These are phyloP conservation scores for Diaporthe sp. DNA, from an alignment of 2,329 filamentous ascomycete genomes.

Conservation along the genomic window DNA sequence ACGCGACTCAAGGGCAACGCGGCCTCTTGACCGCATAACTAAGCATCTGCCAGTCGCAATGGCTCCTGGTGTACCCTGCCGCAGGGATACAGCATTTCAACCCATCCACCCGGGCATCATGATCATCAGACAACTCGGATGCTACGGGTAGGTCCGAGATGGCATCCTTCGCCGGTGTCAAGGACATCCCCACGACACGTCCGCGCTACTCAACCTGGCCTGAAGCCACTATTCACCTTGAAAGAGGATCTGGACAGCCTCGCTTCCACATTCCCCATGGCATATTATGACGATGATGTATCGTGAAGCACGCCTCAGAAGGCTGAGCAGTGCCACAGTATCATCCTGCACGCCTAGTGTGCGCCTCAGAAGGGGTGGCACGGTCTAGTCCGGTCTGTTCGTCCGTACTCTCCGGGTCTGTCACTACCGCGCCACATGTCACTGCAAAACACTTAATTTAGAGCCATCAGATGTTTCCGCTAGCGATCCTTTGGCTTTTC, in stretches of 20 bases:
- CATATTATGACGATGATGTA: background rate
- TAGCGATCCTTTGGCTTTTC: background rate
- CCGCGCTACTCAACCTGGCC: background rate
- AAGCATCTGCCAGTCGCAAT: constrained; percentile 22
- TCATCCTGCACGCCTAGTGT: background rate
- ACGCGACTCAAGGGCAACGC: background rate
- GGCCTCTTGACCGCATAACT: background rate
- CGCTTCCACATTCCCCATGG: background rate
- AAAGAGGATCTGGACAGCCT: background rate
- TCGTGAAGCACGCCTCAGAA: background rate
- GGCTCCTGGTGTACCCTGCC: background rate
- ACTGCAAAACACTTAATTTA: background rate
- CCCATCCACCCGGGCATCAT: background rate
- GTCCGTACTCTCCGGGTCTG: constrained; percentile 10
- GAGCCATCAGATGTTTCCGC: background rate
- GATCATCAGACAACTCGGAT: background rate
- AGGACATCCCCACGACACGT: constrained; percentile 17
- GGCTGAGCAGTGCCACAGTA: background rate
- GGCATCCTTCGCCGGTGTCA: background rate
- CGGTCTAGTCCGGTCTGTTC: constrained; percentile 15
- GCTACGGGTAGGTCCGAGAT: constrained; percentile 1
- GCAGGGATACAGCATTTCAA: background rate
- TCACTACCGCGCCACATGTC: constrained; percentile 7
- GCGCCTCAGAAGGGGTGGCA: background rate
- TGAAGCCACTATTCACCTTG: background rate